These are phyloP conservation scores for Penicillium sp. DNA, from an alignment of 2,329 filamentous ascomycete genomes.

Conservation along the genomic window DNA sequence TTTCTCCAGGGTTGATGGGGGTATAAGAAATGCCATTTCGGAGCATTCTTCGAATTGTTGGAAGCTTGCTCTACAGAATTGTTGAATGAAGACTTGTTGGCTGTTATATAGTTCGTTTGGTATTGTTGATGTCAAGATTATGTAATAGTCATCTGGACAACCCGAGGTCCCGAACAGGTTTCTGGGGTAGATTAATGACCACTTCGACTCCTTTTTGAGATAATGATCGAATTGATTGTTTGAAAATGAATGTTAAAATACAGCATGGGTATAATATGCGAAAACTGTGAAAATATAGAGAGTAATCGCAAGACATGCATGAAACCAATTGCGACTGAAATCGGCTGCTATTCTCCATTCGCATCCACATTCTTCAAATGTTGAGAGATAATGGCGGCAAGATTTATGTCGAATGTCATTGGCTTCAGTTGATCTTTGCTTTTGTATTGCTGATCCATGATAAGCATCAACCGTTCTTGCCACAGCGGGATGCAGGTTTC, in stretches of 20 bases:
- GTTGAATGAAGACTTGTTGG: background rate
- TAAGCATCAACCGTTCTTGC: slow-evolving; percentile 10
- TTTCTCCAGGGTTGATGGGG: slow-evolving; percentile 1
- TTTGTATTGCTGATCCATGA: slow-evolving; percentile 15
- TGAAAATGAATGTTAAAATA: background rate
- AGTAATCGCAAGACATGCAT: background rate
- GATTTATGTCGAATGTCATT: slow-evolving; percentile 3
- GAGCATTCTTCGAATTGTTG: background rate
- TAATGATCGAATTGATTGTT: background rate
- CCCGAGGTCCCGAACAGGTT: background rate
- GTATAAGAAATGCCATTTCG: slow-evolving; percentile 1
- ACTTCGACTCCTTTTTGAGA: no score
- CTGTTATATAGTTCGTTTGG: background rate
- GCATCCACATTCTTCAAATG: background rate
- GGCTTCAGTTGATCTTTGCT: background rate
- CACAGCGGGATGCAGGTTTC: slow-evolving; percentile 7
- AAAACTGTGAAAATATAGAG: background rate
- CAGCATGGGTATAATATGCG: background rate
- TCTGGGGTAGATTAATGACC: background rate
- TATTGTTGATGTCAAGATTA: slow-evolving; percentile 19
- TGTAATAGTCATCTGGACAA: slow-evolving; percentile 7
- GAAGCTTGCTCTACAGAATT: background rate
- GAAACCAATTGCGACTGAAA: background rate
- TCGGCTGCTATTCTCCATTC: background rate
- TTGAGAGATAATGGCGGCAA: slow-evolving; percentile 3